A percentile compares a stretch with the other conserved stretches of the same genome.
These are phyloP conservation scores for Solanum hybrid DNA, from an alignment of 305 asterid genomes.

Conservation along the genomic window DNA sequence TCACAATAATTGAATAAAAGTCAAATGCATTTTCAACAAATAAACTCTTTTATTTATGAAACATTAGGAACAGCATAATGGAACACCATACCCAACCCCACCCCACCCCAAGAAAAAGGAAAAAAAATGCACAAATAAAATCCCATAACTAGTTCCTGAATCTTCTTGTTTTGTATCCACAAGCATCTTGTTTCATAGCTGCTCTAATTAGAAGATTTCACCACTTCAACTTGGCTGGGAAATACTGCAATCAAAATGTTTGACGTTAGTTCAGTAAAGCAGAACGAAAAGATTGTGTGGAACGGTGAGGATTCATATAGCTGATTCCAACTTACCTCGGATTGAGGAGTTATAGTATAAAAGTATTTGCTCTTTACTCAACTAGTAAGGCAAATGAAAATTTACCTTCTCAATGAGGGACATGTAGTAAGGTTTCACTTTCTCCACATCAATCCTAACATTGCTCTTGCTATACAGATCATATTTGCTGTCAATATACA, in stretches of 20 bases:
- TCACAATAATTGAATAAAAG: background rate
- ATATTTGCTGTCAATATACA: conserved; percentile 26
- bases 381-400: background rate
- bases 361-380: background rate
- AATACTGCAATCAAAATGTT: conserved; percentile 23
- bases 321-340: background rate
- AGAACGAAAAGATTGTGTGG: background rate
- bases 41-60: background rate
- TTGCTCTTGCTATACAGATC: conserved; percentile 43
- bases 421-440: conserved; percentile 33
- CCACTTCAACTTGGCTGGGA: conserved; percentile 37
- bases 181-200: background rate
- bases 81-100: background rate
- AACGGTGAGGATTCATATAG: background rate
- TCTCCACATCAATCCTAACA: conserved; percentile 22
- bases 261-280: background rate
- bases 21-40: background rate
- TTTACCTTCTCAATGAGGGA: conserved; percentile 30
- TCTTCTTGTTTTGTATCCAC: background rate
- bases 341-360: background rate
- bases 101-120: background rate
- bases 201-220: conserved; percentile 1
- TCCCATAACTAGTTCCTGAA: background rate
- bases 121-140: background rate
- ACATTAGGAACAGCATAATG: background rate